Conservation (phyloP, 495 filamentous ascomycete species). For the Aspergillus biplanus region DNA sequence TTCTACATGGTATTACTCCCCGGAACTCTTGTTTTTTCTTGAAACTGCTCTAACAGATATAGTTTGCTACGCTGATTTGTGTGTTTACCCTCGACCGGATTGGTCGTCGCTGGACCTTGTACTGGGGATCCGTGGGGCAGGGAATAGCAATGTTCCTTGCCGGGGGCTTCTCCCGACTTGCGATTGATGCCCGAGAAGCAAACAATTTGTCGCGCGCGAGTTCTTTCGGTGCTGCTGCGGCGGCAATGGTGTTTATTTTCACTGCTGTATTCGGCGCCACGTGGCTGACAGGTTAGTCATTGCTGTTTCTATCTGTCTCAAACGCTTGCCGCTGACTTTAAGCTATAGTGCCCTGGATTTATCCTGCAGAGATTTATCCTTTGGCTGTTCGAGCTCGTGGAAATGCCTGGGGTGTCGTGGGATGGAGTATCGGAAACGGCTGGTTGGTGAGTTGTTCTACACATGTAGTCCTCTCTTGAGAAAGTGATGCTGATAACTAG, state of each 20-base stretch:
- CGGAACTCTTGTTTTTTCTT: neutral
- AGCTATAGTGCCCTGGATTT: constrained; percentile 63
- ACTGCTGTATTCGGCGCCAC: constrained; percentile 71
- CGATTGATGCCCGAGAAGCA: constrained; percentile 54
- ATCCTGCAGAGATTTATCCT: constrained; percentile 74
- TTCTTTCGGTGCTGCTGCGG: constrained; percentile 63
- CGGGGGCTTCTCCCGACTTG: constrained; percentile 56
- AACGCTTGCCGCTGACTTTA: neutral
- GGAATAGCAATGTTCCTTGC: constrained; percentile 64
- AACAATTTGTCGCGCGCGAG: constrained; percentile 47
- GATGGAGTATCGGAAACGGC: constrained; percentile 74
- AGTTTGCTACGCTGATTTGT: constrained; percentile 65
- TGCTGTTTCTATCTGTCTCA: too few species aligned
- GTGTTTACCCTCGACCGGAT: constrained; percentile 72
- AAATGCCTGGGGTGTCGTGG: constrained; percentile 75
- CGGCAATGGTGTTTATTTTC: constrained; percentile 71
- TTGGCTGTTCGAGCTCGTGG: constrained; percentile 68
- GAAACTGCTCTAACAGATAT: neutral
- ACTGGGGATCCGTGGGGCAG: constrained; percentile 67
- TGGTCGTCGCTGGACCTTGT: constrained; percentile 69
- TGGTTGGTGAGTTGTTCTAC: constrained; percentile 49
- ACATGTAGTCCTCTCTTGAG: too few species aligned
- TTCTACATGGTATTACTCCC: constrained; percentile 54
- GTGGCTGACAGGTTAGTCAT: constrained; percentile 57
- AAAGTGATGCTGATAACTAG: neutral